These are phyloP conservation scores for Triticum urartu DNA, from an alignment of 176 grass and related monocot genomes.

Conservation along the genomic window DNA sequence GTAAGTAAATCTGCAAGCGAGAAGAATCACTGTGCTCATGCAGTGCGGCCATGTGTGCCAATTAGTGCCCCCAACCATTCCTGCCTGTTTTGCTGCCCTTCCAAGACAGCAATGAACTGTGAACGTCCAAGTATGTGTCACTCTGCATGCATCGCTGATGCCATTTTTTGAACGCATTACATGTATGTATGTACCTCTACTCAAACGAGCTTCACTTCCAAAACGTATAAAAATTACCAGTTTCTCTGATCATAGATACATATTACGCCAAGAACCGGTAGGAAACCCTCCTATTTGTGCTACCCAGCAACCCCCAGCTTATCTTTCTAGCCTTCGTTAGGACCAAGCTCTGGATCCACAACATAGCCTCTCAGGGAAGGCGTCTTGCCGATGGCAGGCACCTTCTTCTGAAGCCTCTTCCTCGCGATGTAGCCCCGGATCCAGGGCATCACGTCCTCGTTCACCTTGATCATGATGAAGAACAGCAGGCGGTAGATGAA, in stretches of 20 bases:
- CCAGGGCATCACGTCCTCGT: constrained; percentile 87
- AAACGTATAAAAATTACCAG: constrained; percentile 53
- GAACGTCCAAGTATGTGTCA: constrained; percentile 38
- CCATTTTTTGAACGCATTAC: constrained; percentile 33
- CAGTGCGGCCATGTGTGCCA: neutral
- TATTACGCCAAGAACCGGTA: constrained; percentile 47
- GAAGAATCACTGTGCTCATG: constrained; percentile 17
- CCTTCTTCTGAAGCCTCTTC: constrained; percentile 73
- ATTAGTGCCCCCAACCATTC: constrained; percentile 8
- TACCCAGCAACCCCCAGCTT: constrained; percentile 32
- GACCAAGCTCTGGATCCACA: constrained; percentile 71
- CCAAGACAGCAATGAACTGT: constrained; percentile 17
- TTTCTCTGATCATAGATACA: constrained; percentile 54
- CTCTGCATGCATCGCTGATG: constrained; percentile 43
- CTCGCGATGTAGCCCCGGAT: constrained; percentile 74
- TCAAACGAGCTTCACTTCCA: constrained; percentile 41
- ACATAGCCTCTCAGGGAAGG: constrained; percentile 88
- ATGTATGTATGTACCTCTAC: constrained; percentile 55
- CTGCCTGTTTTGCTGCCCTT: neutral
- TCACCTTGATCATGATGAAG: constrained; percentile 95
- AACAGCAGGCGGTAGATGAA: constrained; percentile 93
- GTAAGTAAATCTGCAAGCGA: constrained; percentile 34
- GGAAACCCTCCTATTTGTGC: constrained; percentile 33
- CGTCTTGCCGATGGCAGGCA: constrained; percentile 47
- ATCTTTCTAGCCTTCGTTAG: constrained; percentile 37